phyloP scores from a whole-genome alignment of 2,329 filamentous ascomycete genomes.

The Fusarium agapanthi region DNA sequence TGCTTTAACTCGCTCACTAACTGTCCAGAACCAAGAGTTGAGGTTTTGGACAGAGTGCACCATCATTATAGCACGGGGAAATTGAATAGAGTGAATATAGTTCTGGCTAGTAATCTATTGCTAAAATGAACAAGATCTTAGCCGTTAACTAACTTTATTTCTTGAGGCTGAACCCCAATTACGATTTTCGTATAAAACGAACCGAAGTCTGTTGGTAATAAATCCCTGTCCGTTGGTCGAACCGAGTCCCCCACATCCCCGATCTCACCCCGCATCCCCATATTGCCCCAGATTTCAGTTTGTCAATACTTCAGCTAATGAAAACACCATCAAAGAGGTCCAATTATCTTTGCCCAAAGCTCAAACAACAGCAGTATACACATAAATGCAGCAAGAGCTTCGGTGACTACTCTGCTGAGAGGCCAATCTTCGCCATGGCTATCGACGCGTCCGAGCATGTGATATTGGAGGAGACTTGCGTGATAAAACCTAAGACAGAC shows the following conservation, averaged over 20 bases:
- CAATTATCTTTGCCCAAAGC: slow-evolving; percentile 3
- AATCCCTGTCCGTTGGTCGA: not conserved
- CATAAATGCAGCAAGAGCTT: not conserved
- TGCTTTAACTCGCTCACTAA: not conserved
- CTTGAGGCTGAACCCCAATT: not conserved
- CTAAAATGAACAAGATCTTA: not conserved
- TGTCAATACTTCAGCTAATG: not conserved
- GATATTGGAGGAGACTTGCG: not conserved
- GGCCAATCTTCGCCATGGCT: not conserved
- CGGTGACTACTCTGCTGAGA: not conserved
- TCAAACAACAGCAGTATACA: not conserved
- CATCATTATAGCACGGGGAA: rapidly evolving
- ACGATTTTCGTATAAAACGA: not conserved
- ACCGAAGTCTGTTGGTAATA: not conserved
- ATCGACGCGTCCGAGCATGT: not conserved
- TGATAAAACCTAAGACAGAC: slow-evolving; percentile 1
- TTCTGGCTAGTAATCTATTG: not conserved
- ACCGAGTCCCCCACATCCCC: not conserved
- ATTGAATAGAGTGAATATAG: no score
- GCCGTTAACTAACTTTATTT: not conserved
- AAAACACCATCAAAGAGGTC: not conserved
- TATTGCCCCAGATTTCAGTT: not conserved
- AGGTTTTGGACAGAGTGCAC: no score
- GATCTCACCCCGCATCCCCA: not conserved
- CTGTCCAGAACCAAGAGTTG: not conserved